Percentiles rank a stretch among this genome's conserved stretches.
Evolutionary conservation across 208 protist species (phyloP).

Genomic region (Tritrichomonas musculus): DNA sequence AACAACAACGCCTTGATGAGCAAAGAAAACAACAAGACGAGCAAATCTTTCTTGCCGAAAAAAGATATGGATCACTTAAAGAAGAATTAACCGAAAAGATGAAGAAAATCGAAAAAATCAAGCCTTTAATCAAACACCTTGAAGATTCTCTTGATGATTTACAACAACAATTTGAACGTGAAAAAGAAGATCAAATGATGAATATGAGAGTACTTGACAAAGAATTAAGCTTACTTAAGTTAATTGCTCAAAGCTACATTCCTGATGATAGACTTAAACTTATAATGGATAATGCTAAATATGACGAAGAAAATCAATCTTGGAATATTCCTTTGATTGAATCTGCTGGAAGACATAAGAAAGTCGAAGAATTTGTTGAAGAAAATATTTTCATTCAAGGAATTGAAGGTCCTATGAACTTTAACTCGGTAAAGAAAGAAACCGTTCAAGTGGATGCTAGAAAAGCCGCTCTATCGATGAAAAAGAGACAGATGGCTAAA

Average conservation of each 20-base stretch:
- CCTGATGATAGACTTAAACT: neutral
- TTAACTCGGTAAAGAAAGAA: neutral
- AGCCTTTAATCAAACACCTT: neutral
- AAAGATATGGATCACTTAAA: neutral
- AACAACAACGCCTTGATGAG: neutral
- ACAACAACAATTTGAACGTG: neutral
- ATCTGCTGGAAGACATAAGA: neutral
- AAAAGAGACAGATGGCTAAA: neutral
- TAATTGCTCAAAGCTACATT: neutral
- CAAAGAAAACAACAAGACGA: conserved; percentile 14
- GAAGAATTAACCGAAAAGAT: neutral
- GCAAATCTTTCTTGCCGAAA: neutral
- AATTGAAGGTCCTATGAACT: neutral
- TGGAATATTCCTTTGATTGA: neutral
- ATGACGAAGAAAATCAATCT: neutral
- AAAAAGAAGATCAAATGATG: neutral
- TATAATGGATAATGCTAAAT: neutral
- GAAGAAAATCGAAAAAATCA: neutral
- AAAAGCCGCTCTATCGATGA: neutral
- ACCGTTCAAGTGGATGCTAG: neutral
- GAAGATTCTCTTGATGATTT: neutral
- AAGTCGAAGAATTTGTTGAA: neutral
- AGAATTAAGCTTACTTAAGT: neutral
- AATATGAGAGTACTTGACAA: neutral
- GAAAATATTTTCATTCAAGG: conserved; percentile 22